Base-by-base conservation (phyloP, 345 rosid genomes). In the Rhodamnia argentea region DNA sequence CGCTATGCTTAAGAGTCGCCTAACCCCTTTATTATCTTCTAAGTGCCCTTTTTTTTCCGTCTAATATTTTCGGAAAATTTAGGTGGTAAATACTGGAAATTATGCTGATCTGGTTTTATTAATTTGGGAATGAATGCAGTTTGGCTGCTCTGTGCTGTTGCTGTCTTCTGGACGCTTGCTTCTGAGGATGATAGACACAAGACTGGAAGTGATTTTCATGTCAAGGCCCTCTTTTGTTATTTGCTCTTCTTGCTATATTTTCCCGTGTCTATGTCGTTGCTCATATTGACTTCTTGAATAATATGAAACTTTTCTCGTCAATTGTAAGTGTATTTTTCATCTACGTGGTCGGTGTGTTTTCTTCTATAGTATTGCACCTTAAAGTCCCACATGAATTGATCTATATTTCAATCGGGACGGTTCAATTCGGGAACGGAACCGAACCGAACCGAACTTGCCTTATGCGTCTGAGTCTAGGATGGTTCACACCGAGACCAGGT, bases 71-170 rank as follows among this genome's bases (percentile, higher is more conserved):
- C 3, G 6, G 47, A 54, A 15, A 40, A 24, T 22, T 23, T 37
- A 10, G 27, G 10, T 16, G 62, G 26, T 8, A 32, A 29, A 15
- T 54, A 18, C 60, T 1, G 5, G 5, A 50, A 6, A 70, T 85
- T 16, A n/a, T 74, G n/a, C 32, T 85, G 52, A 75, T 76, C 7
- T 51, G 8, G 13, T 56, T 83, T 26, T 12, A 5, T 10, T 1
- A 18, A n/a, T 56, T 47, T 59, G 55, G n/a, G 47, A 16, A 70
- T 64, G 37, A 24, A 29, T 75, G 82, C 88, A 87, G 88, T 84
- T 84, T 87, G 88, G 88, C 86, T 87, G 87, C 87, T 56, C 85
- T 88, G 50, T 88, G 89, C 84, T 88, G 89, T 60, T 88, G 89
- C 84, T 88, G 89, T 52, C 87, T 88, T 40, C 83, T 85, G 37